Conservation (phyloP, 2,329 filamentous ascomycete genomes). For the Westerdykella sp. region DNA sequence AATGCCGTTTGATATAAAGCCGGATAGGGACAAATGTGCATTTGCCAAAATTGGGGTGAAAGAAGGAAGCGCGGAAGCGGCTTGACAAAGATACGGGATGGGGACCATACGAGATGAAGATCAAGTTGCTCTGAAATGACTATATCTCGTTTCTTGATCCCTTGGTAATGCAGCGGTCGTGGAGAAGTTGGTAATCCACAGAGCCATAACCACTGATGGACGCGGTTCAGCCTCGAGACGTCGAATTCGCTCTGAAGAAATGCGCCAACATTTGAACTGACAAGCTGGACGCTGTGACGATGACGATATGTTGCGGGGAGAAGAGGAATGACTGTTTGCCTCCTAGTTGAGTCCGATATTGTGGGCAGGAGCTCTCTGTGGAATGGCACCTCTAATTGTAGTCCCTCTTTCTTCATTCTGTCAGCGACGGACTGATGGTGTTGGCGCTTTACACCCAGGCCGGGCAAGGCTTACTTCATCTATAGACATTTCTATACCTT, state of each 20-base stretch:
- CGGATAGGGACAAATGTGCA: conserved; percentile 11
- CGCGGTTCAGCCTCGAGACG: conserved; percentile 11
- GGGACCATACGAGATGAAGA: conserved; percentile 18
- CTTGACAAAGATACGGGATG: conserved; percentile 15
- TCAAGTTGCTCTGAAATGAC: conserved; percentile 17
- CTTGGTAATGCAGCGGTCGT: conserved; percentile 16
- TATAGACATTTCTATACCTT: too few relatives aligned
- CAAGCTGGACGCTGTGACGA: conserved; percentile 10
- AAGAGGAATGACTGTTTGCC: conserved; percentile 5
- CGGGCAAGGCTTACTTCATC: too few relatives aligned
- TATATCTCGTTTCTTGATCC: conserved; percentile 17
- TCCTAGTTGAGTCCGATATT: neutral
- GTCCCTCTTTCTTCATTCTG: too few relatives aligned
- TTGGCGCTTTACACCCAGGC: too few relatives aligned
- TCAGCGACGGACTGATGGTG: too few relatives aligned
- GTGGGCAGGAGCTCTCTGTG: neutral
- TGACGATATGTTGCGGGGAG: conserved; percentile 17
- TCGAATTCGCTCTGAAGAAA: conserved; percentile 15
- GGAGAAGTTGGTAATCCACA: conserved; percentile 14
- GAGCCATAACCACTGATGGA: conserved; percentile 18
- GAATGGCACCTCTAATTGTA: neutral
- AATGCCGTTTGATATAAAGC: conserved; percentile 13
- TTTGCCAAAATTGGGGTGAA: conserved; percentile 12
- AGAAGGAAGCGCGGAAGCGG: conserved; percentile 17
- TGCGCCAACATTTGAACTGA: conserved; percentile 8